Evolutionary conservation across 2,329 filamentous ascomycete species (phyloP).

Genomic region (Tolypocladium tropicale): DNA sequence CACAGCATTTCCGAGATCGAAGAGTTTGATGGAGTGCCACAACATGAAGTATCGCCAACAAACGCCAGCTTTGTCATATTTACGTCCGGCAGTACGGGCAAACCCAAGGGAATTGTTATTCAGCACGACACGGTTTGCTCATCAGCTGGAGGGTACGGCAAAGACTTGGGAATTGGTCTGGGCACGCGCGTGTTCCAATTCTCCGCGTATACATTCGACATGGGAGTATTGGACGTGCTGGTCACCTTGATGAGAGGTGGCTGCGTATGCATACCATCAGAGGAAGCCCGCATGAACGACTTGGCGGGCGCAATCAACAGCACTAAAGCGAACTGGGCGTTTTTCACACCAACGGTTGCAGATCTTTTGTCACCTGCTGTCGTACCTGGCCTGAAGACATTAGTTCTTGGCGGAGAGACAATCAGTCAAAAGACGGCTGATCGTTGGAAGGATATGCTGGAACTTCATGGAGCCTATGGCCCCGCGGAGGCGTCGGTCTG

Average conservation of each 20-base stretch:
- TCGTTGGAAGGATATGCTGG: background rate
- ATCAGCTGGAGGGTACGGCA: background rate
- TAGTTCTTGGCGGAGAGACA: conserved; percentile 1
- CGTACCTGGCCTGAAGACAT: background rate
- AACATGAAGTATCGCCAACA: background rate
- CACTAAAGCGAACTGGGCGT: background rate
- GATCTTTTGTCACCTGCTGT: conserved; percentile 1
- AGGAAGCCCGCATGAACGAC: conserved; percentile 7
- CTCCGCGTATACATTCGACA: conserved; percentile 10
- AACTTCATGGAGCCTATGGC: background rate
- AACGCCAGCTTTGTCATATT: conserved; percentile 19
- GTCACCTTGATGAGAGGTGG: conserved; percentile 7
- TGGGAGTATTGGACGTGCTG: conserved; percentile 6
- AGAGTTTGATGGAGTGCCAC: background rate
- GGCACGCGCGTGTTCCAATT: conserved; percentile 8
- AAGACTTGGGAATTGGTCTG: conserved; percentile 3
- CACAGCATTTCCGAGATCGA: background rate
- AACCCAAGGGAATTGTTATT: conserved; percentile 30
- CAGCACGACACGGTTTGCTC: conserved; percentile 3
- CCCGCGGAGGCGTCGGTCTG: background rate
- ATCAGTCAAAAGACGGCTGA: background rate
- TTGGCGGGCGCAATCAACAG: conserved; percentile 4
- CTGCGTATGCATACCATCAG: conserved; percentile 8
- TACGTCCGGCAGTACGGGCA: conserved; percentile 46
- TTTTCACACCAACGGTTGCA: conserved; percentile 5